Conservation (phyloP, 345 rosid genomes). For the Raphanus sativus region DNA sequence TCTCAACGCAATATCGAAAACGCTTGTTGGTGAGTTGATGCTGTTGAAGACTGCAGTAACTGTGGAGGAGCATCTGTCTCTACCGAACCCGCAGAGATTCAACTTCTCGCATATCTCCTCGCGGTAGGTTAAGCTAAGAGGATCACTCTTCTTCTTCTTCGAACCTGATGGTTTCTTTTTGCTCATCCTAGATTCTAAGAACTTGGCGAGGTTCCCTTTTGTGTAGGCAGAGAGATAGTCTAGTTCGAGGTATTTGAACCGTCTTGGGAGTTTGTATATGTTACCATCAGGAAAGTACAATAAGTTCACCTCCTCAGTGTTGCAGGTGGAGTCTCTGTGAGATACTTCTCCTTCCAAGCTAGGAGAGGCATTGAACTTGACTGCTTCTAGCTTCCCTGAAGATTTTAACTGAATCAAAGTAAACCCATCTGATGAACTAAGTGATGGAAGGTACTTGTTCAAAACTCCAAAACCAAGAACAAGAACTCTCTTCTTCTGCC, state of each 20-base stretch:
- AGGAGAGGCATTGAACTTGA: conserved; percentile 50
- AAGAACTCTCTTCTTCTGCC: conserved; percentile 62
- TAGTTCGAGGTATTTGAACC: conserved; percentile 50
- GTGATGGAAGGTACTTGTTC: neutral
- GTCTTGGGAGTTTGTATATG: conserved; percentile 46
- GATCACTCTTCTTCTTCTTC: conserved; percentile 1
- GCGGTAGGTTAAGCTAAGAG: conserved; percentile 43
- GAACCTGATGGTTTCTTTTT: conserved; percentile 20
- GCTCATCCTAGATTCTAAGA: conserved; percentile 43
- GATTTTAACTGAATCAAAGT: conserved; percentile 64
- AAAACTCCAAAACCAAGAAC: neutral
- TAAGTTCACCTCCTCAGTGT: conserved; percentile 38
- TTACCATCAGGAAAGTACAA: conserved; percentile 42
- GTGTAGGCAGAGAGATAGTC: conserved; percentile 51
- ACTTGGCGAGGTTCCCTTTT: conserved; percentile 44
- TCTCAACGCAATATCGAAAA: conserved; percentile 54
- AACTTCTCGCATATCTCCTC: conserved; percentile 55
- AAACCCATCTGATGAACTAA: conserved; percentile 62
- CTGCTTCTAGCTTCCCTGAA: conserved; percentile 67
- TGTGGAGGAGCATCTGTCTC: conserved; percentile 45
- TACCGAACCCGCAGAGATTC: conserved; percentile 49
- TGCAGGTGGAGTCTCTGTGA: conserved; percentile 40
- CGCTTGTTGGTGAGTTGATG: conserved; percentile 44
- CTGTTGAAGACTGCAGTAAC: conserved; percentile 45
- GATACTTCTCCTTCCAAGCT: conserved; percentile 24